Conservation (phyloP, 371 early-diverging fungal genomes). For the Rhizopus arrhizus region DNA sequence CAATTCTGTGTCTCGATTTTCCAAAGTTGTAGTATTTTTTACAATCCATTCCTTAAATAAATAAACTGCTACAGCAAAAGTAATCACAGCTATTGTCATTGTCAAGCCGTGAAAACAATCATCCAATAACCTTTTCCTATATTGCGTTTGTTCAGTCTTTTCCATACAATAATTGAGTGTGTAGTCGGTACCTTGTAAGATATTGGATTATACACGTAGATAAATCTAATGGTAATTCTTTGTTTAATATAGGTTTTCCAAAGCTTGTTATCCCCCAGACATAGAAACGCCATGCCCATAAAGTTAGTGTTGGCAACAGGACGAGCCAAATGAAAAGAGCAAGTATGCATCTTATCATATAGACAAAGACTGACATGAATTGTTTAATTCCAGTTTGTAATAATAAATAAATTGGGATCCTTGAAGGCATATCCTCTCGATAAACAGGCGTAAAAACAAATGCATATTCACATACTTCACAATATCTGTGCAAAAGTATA, state of each 20-base stretch:
- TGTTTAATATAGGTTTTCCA: background rate
- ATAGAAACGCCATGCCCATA: conserved; percentile 80
- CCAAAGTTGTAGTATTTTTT: conserved; percentile 57
- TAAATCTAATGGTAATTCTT: background rate
- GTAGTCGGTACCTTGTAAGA: too few species aligned
- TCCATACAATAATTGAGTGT: too few species aligned
- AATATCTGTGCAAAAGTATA: conserved; percentile 50
- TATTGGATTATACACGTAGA: too few species aligned
- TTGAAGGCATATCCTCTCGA: conserved; percentile 68
- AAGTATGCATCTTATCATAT: conserved; percentile 48
- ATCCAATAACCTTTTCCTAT: conserved; percentile 39
- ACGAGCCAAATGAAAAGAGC: conserved; percentile 78
- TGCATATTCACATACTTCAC: conserved; percentile 83
- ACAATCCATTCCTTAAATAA: conserved; percentile 85
- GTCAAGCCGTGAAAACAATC: conserved; percentile 87
- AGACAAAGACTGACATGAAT: conserved; percentile 42
- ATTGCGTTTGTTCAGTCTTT: background rate
- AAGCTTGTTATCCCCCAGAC: conserved; percentile 69
- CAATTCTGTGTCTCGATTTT: background rate
- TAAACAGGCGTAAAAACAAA: conserved; percentile 82
- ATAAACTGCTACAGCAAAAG: conserved; percentile 74
- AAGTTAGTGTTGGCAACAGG: conserved; percentile 75
- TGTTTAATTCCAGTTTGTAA: conserved; percentile 14
- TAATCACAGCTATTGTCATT: conserved; percentile 69
- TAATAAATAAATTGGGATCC: conserved; percentile 58